A percentile compares a stretch with the other conserved stretches of the same genome.
Conservation (phyloP, 169 alveolate genomes). For the Eimeria maxima region DNA sequence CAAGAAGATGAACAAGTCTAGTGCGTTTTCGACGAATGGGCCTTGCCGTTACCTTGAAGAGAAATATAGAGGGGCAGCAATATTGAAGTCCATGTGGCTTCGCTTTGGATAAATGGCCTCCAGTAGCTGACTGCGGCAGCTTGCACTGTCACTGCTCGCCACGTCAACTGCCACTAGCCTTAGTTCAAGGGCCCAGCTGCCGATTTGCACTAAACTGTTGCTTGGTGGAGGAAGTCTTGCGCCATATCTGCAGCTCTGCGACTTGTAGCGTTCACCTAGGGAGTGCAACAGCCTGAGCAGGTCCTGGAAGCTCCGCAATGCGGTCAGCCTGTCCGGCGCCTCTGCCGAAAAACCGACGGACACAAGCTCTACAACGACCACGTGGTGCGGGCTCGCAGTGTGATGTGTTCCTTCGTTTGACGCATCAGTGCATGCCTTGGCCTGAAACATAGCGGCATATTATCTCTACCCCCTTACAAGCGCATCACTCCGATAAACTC, state of each 20-base stretch:
- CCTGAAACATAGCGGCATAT: not conserved
- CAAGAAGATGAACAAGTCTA: not conserved
- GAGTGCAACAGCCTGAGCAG: slow-evolving; percentile 49
- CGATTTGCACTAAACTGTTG: not conserved
- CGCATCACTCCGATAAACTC: not conserved
- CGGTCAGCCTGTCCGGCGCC: slow-evolving; percentile 84
- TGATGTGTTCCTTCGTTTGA: not conserved
- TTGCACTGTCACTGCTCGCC: slow-evolving; percentile 25
- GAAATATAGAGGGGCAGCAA: slow-evolving; percentile 79
- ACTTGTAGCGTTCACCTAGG: slow-evolving; percentile 29
- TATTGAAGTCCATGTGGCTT: slow-evolving; percentile 82
- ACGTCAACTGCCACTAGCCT: slow-evolving; percentile 82
- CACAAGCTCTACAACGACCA: slow-evolving; percentile 79
- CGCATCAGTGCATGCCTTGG: not conserved
- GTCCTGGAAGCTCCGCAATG: slow-evolving; percentile 79
- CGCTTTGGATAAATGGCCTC: slow-evolving; percentile 54
- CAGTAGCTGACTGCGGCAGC: slow-evolving; percentile 27
- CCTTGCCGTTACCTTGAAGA: slow-evolving; percentile 66
- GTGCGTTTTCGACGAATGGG: not conserved
- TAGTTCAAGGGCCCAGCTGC: slow-evolving; percentile 66
- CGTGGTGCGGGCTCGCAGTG: not conserved
- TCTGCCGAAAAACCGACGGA: slow-evolving; percentile 71
- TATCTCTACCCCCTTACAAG: not conserved
- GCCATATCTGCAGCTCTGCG: not conserved
- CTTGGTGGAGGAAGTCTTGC: not conserved